Base-by-base conservation (phyloP, 2,329 filamentous ascomycete genomes). In the Ophiostoma sp. region DNA sequence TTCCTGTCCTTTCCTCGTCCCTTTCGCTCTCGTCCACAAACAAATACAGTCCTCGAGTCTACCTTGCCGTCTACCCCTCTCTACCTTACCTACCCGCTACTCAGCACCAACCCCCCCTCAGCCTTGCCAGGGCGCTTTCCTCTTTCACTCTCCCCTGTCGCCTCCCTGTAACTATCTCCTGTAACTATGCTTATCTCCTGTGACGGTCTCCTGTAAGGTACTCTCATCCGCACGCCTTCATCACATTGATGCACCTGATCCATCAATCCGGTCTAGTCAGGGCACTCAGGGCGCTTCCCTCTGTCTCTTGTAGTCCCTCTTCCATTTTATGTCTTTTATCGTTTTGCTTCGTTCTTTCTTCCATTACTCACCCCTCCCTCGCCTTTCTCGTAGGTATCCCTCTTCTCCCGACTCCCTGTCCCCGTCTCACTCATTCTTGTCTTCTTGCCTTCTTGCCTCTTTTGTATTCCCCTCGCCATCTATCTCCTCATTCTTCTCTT, bases 161-260 rank as follows among this genome's bases (percentile, higher is more conserved):
- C 40, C 16, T 42, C n/a, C 27, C 60, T 63, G 60, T 42, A 63
- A 9, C 38, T 4, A 27, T 12, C 38, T 42, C 60, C 27, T 27
- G n/a, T 63, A 63, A 44, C 38, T 42, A 49, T 49, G n/a, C n/a
- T n/a, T n/a, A 4, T 27, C 55, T 40, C 55, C 36, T 27, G 49
- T 52, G 18, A 63, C 12, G 16, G 3, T 40, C 55, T 63, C 60
- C 60, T 63, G 60, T 63, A 63, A 63, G 60, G 38, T 63, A 42
- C 60, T 42, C 60, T 63, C 27, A 9, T 11, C 60, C 12, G 16
- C 60, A 18, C 49, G 18, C 14, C 49, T 27, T 55, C 49, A 40
- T 63, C 60, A 63, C 60, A 63, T 63, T 42, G 60, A 63, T 63
- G 60, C 60, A 63, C 60, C 60, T 63, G 60, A 41, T 42, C 60